Percentiles rank a stretch among this genome's conserved stretches.
These are phyloP conservation scores for Neofusicoccum ribis DNA, from an alignment of 2,329 filamentous ascomycete genomes.

Conservation along the genomic window DNA sequence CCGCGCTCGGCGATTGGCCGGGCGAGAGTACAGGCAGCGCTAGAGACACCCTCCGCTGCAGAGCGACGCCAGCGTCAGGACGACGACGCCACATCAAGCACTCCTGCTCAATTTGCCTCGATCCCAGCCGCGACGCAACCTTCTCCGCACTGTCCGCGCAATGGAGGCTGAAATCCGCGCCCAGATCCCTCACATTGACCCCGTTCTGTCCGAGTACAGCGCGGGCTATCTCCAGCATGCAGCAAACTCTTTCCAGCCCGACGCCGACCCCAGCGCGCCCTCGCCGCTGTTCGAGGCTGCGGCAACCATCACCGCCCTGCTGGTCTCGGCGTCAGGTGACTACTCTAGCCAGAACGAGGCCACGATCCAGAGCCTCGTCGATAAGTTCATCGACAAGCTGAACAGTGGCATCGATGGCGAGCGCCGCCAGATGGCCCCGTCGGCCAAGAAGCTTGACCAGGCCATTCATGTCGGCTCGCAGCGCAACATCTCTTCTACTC, in stretches of 20 bases:
- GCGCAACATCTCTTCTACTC: slow-evolving; percentile 92
- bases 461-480: slow-evolving; percentile 92
- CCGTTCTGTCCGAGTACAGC: slow-evolving; percentile 86
- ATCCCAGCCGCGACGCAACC: background rate
- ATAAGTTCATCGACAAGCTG: slow-evolving; percentile 85
- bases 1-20: background rate
- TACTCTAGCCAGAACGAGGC: slow-evolving; percentile 70
- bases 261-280: slow-evolving; percentile 65
- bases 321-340: slow-evolving; percentile 90
- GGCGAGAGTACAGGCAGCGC: no score
- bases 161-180: slow-evolving; percentile 90
- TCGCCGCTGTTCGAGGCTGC: slow-evolving; percentile 85
- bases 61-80: background rate
- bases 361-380: slow-evolving; percentile 78
- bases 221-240: slow-evolving; percentile 94
- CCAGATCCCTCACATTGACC: slow-evolving; percentile 83
- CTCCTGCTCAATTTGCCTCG: background rate
- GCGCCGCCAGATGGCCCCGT: slow-evolving; percentile 68
- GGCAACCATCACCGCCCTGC: slow-evolving; percentile 77
- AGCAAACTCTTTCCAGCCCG: slow-evolving; percentile 76
- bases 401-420: slow-evolving; percentile 70
- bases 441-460: slow-evolving; percentile 84
- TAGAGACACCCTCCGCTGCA: no score
- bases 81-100: slow-evolving; percentile 1
- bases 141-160: slow-evolving; percentile 25